Evolutionary conservation across 768 basidiomycete species (phyloP).

Genomic region (Pleurotus pulmonarius): DNA sequence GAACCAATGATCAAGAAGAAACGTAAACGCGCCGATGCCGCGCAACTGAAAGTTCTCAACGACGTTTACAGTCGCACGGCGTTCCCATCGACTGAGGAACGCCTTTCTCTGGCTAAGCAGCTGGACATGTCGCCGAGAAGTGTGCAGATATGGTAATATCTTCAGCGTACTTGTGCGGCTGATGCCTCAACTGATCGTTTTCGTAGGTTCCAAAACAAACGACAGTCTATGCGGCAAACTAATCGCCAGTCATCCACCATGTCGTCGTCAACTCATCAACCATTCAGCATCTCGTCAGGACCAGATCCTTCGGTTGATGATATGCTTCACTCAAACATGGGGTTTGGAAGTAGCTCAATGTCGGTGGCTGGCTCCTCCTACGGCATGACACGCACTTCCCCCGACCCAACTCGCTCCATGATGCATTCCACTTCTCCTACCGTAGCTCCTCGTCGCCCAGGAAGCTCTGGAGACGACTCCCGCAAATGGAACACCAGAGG

Average conservation of each 20-base stretch:
- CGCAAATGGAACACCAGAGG: conserved; percentile 46
- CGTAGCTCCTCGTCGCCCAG: conserved; percentile 39
- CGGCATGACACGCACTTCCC: conserved; percentile 29
- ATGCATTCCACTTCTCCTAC: conserved; percentile 23
- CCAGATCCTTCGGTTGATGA: conserved; percentile 36
- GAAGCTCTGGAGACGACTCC: conserved; percentile 40
- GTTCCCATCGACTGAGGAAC: conserved; percentile 85
- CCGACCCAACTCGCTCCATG: conserved; percentile 34
- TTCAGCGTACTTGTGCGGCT: conserved; percentile 12
- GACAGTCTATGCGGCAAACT: conserved; percentile 79
- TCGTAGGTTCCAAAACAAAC: conserved; percentile 82
- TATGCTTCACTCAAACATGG: conserved; percentile 24
- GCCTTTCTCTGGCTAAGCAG: conserved; percentile 68
- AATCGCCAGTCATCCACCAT: conserved; percentile 57
- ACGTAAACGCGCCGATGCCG: conserved; percentile 79
- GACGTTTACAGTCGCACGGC: conserved; percentile 78
- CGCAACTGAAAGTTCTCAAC: conserved; percentile 77
- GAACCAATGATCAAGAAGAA: conserved; percentile 84
- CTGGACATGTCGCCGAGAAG: conserved; percentile 82
- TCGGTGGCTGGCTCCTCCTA: conserved; percentile 31
- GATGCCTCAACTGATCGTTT: conserved; percentile 16
- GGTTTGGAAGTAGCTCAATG: conserved; percentile 29
- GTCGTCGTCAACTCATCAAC: conserved; percentile 41
- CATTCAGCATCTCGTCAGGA: conserved; percentile 41
- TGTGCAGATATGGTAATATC: conserved; percentile 78